Conservation (phyloP, 75 land plant genomes). For the Sequoiadendron giganteum region DNA sequence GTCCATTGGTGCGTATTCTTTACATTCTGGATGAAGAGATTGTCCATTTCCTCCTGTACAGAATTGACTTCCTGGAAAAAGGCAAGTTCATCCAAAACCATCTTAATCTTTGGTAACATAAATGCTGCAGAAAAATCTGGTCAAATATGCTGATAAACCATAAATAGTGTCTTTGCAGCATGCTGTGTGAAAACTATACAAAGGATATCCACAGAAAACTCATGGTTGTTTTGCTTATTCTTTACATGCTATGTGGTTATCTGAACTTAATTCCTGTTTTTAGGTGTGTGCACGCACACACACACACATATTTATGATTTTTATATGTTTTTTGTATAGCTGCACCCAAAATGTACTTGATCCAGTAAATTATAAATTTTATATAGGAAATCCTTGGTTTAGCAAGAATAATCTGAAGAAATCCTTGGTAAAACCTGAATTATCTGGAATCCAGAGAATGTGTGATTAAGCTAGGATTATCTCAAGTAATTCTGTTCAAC, state of each 20-base stretch:
- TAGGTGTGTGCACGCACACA: too few species aligned
- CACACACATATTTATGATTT: too few species aligned
- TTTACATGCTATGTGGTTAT: too few species aligned
- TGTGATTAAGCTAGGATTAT: background rate
- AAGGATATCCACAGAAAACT: background rate
- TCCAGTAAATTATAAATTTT: too few species aligned
- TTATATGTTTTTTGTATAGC: too few species aligned
- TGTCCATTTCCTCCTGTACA: slow-evolving; percentile 9
- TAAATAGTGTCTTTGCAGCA: slow-evolving; percentile 65
- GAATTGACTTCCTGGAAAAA: slow-evolving; percentile 38
- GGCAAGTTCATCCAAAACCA: slow-evolving; percentile 69
- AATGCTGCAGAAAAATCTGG: slow-evolving; percentile 60
- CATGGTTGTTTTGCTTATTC: too few species aligned
- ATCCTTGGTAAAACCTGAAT: background rate
- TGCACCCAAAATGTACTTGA: too few species aligned
- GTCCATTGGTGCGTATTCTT: background rate
- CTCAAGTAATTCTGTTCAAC: background rate
- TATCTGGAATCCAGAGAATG: background rate
- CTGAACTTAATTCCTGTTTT: too few species aligned
- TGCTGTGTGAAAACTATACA: slow-evolving; percentile 43
- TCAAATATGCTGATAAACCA: slow-evolving; percentile 65
- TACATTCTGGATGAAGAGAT: slow-evolving; percentile 18
- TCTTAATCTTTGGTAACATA: slow-evolving; percentile 63
- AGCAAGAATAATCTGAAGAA: background rate
- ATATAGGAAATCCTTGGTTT: background rate